phyloP scores from a whole-genome alignment of 1,139 yeast species.

The Sporopachydermia cereana region DNA sequence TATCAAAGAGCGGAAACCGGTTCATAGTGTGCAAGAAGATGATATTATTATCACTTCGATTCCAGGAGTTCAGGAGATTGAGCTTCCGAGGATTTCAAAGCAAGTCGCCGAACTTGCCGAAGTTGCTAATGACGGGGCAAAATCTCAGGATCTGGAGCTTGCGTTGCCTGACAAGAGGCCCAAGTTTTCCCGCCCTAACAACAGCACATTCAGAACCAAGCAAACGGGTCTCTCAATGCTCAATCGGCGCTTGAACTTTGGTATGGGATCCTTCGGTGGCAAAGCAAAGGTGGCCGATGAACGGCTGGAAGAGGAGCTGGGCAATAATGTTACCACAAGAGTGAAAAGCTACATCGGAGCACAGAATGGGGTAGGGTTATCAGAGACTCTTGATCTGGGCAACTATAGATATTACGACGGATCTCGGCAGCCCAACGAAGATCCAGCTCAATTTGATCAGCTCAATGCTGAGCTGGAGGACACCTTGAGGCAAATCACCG shows the following conservation, averaged over 20 bases:
- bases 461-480: constrained; percentile 4
- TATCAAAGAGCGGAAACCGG: background rate
- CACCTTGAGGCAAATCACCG: background rate
- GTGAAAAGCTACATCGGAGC: too few relatives aligned
- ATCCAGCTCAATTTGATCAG: background rate
- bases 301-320: background rate
- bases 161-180: background rate
- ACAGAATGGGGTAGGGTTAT: background rate
- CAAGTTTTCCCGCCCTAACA: background rate
- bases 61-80: background rate
- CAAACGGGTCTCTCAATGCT: constrained; percentile 5
- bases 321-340: background rate
- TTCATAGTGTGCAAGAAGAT: background rate
- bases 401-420: constrained; percentile 4
- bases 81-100: background rate
- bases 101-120: background rate
- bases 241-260: background rate
- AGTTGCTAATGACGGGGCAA: background rate
- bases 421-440: background rate
- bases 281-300: background rate
- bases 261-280: background rate
- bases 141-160: background rate
- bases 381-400: background rate
- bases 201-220: background rate
- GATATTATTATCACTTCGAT: background rate